These are phyloP conservation scores for Phaeolepiota aurea DNA, from an alignment of 768 basidiomycete genomes.

Conservation along the genomic window DNA sequence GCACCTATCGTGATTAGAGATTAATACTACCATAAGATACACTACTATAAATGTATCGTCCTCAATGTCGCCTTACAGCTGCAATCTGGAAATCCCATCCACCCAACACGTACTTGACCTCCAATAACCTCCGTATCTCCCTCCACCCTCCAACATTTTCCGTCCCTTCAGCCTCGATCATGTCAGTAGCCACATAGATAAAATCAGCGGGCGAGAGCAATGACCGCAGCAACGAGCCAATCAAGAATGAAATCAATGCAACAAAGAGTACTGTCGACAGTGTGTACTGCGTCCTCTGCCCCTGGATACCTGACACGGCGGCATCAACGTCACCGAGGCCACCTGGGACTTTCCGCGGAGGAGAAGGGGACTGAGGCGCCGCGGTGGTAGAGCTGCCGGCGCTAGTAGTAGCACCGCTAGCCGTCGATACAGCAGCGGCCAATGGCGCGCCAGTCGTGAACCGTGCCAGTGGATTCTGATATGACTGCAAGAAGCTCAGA, in stretches of 20 bases:
- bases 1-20: too few relatives aligned
- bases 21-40: too few relatives aligned
- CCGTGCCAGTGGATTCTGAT: slow-evolving; percentile 48
- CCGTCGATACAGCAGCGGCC: slow-evolving; percentile 15
- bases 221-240: slow-evolving; percentile 86
- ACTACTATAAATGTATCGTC: slow-evolving; percentile 7
- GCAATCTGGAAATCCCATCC: slow-evolving; percentile 90
- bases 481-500: slow-evolving; percentile 52
- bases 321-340: slow-evolving; percentile 22
- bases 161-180: slow-evolving; percentile 42
- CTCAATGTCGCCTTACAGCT: slow-evolving; percentile 64
- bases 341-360: slow-evolving; percentile 25
- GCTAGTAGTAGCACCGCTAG: slow-evolving; percentile 6
- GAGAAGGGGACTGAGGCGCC: slow-evolving; percentile 2
- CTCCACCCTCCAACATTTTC: slow-evolving; percentile 56
- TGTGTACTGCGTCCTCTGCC: slow-evolving; percentile 22
- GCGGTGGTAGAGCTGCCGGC: neutral
- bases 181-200: slow-evolving; percentile 65
- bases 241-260: slow-evolving; percentile 81
- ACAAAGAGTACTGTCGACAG: slow-evolving; percentile 61
- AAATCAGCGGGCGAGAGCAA: slow-evolving; percentile 88
- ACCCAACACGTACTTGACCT: slow-evolving; percentile 73
- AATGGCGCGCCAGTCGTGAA: slow-evolving; percentile 26
- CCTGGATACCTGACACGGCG: slow-evolving; percentile 9
- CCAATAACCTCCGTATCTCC: slow-evolving; percentile 74